phyloP scores from a whole-genome alignment of 2,329 filamentous ascomycete species.

The Colletotrichum tanaceti region DNA sequence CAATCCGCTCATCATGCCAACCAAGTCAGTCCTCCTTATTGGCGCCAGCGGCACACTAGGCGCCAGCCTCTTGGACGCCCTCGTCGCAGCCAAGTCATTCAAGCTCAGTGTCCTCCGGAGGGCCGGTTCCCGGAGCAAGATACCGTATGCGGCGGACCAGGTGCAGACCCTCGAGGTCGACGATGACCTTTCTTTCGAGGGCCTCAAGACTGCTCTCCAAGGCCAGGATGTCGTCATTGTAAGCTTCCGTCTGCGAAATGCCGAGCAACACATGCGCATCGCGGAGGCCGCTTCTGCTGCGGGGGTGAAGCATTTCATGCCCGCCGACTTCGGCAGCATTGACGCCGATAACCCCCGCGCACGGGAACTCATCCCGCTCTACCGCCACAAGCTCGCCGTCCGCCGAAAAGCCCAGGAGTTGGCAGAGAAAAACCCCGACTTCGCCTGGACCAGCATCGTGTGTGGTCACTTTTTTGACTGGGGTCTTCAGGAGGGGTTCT shows the following conservation, averaged over 20 bases:
- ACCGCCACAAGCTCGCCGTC: constrained; percentile 50
- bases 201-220: constrained; percentile 47
- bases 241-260: constrained; percentile 48
- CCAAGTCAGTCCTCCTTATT: constrained; percentile 52
- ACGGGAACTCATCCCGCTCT: constrained; percentile 52
- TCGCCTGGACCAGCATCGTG: constrained; percentile 54
- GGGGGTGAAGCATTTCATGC: constrained; percentile 53
- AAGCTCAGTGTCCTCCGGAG: constrained; percentile 51
- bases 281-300: constrained; percentile 52
- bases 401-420: constrained; percentile 48
- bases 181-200: constrained; percentile 47
- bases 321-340: constrained; percentile 56
- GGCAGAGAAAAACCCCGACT: constrained; percentile 43
- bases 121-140: constrained; percentile 47
- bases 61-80: constrained; percentile 47
- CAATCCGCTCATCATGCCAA: constrained; percentile 44
- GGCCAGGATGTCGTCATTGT: constrained; percentile 54
- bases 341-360: constrained; percentile 51
- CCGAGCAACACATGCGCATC: constrained; percentile 50
- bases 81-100: constrained; percentile 48
- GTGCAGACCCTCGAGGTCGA: constrained; percentile 45
- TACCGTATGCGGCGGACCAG: constrained; percentile 38
- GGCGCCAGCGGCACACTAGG: constrained; percentile 55
- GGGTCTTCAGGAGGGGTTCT: constrained; percentile 51
- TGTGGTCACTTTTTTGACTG: constrained; percentile 57